Base-by-base conservation (phyloP, 371 early-diverging fungal species). In the Caulochytrium protostelioides region DNA sequence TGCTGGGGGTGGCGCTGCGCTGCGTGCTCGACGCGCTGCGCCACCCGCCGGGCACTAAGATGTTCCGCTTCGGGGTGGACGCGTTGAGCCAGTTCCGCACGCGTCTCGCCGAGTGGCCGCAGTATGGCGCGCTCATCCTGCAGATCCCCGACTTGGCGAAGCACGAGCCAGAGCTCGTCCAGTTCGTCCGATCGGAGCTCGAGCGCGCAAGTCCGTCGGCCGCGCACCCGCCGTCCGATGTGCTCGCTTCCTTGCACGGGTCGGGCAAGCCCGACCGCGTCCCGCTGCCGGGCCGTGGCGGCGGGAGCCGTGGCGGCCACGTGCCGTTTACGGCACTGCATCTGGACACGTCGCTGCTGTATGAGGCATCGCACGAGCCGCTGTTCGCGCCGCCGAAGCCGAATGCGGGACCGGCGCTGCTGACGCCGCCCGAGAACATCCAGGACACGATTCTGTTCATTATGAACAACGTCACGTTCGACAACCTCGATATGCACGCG, bases 391-490 rank as follows among this genome's bases (percentile, higher is more conserved):
- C 21, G n/a, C n/a, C 17, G 9, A 14, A 10, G 22, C 17, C 15
- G 19, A 21, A n/a, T n/a, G 10, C 12, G 8, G 18, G 21, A 17
- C 22, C 6, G 24, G 15, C 16, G 24, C 34, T 2, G 24, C n/a
- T 5, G 13, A 14, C 7, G 24, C 23, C 14, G 22, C 34, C 57
- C 18, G 83, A 83, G 50, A 59, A 57, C 2, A 62, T 70, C 3
- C 78, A 82, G 49, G 94, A 94, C 46, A 84, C 83, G 57, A 77
- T 97, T 22, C 64, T 89, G 28, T 97, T 97, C 50, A 81, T 83
- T 18, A 71, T 97, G 46, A 97, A 97, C 58, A 97, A 97, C 44
- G 55, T 97, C 13, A 76, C 90, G 18, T 62, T 59, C 23, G 74
- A 65, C 41, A 97, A 92, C 44, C 43, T 94, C n/a, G 76, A 68